These are phyloP conservation scores for Syncephalastrum contaminatum DNA, from an alignment of 371 early-diverging fungal species.

Conservation along the genomic window DNA sequence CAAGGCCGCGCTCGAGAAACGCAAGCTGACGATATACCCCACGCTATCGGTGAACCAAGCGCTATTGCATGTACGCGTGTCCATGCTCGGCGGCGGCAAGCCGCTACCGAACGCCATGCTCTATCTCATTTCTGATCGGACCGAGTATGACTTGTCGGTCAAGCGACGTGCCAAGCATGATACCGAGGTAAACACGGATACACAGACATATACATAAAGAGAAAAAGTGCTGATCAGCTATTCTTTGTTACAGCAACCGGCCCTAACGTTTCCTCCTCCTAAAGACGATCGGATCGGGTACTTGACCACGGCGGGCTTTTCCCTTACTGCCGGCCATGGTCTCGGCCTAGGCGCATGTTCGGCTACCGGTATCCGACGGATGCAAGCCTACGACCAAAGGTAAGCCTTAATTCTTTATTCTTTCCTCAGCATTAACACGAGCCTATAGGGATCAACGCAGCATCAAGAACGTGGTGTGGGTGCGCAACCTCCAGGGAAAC, in stretches of 20 bases:
- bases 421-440: no score
- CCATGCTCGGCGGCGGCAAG: conserved; percentile 48
- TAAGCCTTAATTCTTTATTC: conserved; percentile 5
- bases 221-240: no score
- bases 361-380: conserved; percentile 29
- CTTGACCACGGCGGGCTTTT: conserved; percentile 70
- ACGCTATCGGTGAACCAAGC: conserved; percentile 16
- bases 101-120: conserved; percentile 52
- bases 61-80: conserved; percentile 50
- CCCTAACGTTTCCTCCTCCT: conserved; percentile 18
- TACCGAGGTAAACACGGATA: background rate
- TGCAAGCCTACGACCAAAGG: conserved; percentile 28
- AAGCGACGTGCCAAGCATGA: background rate
- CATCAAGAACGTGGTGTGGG: no score
- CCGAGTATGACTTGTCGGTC: conserved; percentile 18
- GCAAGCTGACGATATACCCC: background rate
- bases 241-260: background rate
- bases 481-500: no score
- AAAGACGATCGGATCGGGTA: conserved; percentile 60
- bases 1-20: conserved; percentile 6
- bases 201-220: background rate
- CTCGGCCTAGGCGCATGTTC: conserved; percentile 63
- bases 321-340: conserved; percentile 63
- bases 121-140: conserved; percentile 35
- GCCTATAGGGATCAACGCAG: no score